Evolutionary conservation across 208 protist genomes (phyloP).

Genomic region (Leishmania arabica): DNA sequence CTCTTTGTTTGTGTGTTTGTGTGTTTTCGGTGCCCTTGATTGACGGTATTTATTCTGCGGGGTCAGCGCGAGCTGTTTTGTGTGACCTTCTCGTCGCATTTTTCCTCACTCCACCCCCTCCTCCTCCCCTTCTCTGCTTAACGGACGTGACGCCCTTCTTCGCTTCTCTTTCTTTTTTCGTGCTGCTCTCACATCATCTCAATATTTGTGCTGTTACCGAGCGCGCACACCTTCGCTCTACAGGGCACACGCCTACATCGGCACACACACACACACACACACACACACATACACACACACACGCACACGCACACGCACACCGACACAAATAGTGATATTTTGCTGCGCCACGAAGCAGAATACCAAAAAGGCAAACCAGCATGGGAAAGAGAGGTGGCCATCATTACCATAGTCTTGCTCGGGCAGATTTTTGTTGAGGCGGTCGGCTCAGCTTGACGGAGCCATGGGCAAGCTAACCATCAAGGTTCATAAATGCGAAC

Average conservation of each 20-base stretch:
- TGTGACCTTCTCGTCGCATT: not conserved
- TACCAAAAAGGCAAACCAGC: not conserved
- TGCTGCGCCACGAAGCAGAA: too few species aligned
- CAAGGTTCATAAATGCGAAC: slow-evolving; percentile 50
- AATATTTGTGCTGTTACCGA: not conserved
- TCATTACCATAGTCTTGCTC: not conserved
- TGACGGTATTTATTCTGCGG: not conserved
- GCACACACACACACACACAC: not conserved
- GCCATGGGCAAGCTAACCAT: slow-evolving; percentile 69
- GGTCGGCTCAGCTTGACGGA: not conserved
- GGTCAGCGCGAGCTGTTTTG: not conserved
- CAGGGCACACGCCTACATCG: not conserved
- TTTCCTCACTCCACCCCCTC: too few species aligned
- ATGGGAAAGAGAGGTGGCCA: not conserved
- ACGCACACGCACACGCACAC: not conserved
- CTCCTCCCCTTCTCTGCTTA: not conserved
- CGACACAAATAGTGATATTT: not conserved
- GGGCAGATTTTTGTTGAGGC: not conserved
- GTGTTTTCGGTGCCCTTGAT: not conserved
- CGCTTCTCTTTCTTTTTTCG: not conserved
- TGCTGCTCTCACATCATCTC: not conserved
- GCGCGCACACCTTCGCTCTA: not conserved
- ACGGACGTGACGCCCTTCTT: not conserved
- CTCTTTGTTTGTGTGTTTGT: not conserved
- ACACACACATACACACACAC: not conserved